These are phyloP conservation scores for Russula dissimulans DNA, from an alignment of 768 basidiomycete species.

Conservation along the genomic window DNA sequence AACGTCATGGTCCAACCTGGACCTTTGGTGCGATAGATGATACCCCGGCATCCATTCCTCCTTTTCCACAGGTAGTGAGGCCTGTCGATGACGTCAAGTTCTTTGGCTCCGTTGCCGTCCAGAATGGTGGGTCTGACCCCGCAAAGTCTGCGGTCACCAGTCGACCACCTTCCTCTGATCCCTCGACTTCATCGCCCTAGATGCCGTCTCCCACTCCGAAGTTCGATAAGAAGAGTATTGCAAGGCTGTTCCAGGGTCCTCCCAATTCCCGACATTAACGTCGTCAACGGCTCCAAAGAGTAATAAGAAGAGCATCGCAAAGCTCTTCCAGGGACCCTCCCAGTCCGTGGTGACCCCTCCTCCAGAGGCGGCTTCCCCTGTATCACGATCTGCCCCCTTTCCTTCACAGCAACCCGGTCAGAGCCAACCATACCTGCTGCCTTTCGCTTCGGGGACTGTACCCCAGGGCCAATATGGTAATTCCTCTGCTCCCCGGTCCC, in stretches of 20 bases:
- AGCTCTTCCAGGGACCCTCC: constrained; percentile 48
- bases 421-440: constrained; percentile 4
- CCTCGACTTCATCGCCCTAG: constrained; percentile 20
- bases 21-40: too few species aligned
- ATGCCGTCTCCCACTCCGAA: constrained; percentile 24
- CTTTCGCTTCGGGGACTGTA: constrained; percentile 7
- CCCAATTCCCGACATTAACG: too few species aligned
- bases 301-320: constrained; percentile 42
- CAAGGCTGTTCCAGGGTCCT: neutral
- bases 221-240: neutral
- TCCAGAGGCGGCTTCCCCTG: constrained; percentile 30
- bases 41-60: constrained; percentile 71
- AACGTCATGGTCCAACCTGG: too few species aligned
- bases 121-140: constrained; percentile 32
- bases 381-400: constrained; percentile 42
- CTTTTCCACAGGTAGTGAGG: constrained; percentile 64
- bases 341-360: constrained; percentile 16
- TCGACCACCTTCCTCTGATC: too few species aligned
- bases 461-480: constrained; percentile 19
- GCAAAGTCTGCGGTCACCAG: constrained; percentile 15
- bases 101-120: constrained; percentile 62
- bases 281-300: constrained; percentile 31
- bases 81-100: constrained; percentile 60
- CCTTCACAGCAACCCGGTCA: constrained; percentile 33
- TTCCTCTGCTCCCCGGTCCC: constrained; percentile 39